phyloP scores from a whole-genome alignment of 2,329 filamentous ascomycete species.

The Colletotrichum chlorophyti region DNA sequence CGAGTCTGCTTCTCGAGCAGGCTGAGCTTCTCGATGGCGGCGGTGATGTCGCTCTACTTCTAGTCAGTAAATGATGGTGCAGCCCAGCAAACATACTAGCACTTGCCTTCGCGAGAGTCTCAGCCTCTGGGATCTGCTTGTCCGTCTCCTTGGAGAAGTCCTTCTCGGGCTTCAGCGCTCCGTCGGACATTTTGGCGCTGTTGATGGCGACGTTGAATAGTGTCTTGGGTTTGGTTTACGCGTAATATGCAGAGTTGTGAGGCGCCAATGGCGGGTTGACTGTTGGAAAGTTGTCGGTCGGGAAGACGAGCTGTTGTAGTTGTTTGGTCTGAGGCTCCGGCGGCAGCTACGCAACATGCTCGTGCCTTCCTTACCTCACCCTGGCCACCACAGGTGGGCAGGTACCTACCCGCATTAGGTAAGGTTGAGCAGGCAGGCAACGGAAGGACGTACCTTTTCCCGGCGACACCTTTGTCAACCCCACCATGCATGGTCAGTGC shows the following conservation, averaged over 20 bases:
- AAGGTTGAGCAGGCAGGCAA: constrained; percentile 3
- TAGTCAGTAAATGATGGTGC: neutral
- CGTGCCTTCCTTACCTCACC: constrained; percentile 29
- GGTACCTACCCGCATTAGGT: constrained; percentile 26
- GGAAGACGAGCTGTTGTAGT: constrained; percentile 11
- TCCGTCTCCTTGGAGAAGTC: constrained; percentile 98
- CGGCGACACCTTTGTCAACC: neutral
- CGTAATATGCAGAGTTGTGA: no score
- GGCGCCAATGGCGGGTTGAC: no score
- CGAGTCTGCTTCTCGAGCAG: constrained; percentile 94
- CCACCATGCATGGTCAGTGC: neutral
- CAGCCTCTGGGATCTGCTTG: constrained; percentile 86
- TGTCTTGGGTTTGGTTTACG: no score
- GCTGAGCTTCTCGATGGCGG: constrained; percentile 91
- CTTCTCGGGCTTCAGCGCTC: constrained; percentile 91
- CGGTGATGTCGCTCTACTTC: constrained; percentile 75
- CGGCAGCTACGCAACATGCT: constrained; percentile 30
- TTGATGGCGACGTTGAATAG: no score
- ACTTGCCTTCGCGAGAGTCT: constrained; percentile 84
- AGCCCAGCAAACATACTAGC: neutral
- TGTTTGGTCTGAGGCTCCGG: constrained; percentile 29
- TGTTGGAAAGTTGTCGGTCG: neutral
- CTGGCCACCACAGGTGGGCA: constrained; percentile 21
- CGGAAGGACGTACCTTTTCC: constrained; percentile 28
- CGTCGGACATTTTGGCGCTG: constrained; percentile 85